Evolutionary conservation across 352 stramenopile genomes (phyloP), one percentile per base, ranked within the genome.

Genomic region (Phytophthora parvispora): DNA sequence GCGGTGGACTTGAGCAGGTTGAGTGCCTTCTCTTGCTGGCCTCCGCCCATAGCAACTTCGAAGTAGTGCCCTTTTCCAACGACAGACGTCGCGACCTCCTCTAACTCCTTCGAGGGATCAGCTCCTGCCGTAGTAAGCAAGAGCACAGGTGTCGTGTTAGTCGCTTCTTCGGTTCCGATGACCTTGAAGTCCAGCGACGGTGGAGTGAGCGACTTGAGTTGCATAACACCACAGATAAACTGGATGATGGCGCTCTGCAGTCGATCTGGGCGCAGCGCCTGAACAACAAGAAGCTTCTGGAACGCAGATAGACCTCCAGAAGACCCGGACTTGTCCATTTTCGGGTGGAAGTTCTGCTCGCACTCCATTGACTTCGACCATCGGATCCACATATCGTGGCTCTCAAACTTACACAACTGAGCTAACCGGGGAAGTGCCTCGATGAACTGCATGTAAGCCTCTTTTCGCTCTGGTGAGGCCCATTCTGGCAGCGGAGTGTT

Each of bases 21-120:
- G 18, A 98, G 67, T 1, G 96, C 95, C 22, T 96, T 94, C 31
- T 98, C 94, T 60, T 99, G 91, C 63, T 99, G 93, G 0, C 95
- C 97, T 31, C 95, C 97, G 24, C 96, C 97, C 96, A 99, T 99
- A 2, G 97, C 94, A 38, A 99, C 72, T 67, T 98, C 93, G 38
- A 95, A 90, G 81, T 98, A 99, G 60, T 96, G 89, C 7, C 81
- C 85, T 38, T 86, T 84, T 22, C 94, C 94, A n/a, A 98, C 87
- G 4, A 92, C 83, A 2, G 81, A 63, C 0, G 75, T 82, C 7
- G 96, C 96, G 7, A 98, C 95, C 53, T 99, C 95, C 55, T 98
- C 89, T 3, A 99, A 78, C 48, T 99, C 96, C 36, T 96, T 96
- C 22, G 89, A 97, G 16, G 97, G 94, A 73, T 99, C 97, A 8